phyloP scores from a whole-genome alignment of 2,329 filamentous ascomycete genomes.

The Botrytis porri region DNA sequence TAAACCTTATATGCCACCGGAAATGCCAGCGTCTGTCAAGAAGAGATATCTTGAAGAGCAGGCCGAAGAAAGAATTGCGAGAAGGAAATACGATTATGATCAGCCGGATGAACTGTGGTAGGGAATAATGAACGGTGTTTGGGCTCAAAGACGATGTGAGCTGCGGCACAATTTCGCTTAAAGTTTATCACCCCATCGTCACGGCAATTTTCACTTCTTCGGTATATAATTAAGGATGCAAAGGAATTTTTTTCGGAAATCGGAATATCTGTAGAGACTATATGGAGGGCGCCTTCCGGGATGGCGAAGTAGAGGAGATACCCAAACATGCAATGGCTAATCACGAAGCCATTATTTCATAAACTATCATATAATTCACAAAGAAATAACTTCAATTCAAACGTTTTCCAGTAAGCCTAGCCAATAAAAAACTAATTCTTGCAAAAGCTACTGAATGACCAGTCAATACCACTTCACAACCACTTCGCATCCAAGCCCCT shows the following conservation, averaged over 20 bases:
- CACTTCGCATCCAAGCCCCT: neutral
- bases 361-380: neutral
- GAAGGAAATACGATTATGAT: slow-evolving; percentile 12
- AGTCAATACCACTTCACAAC: neutral
- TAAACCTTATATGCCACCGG: slow-evolving; percentile 8
- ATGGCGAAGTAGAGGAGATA: neutral
- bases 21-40: neutral
- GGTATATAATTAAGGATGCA: neutral
- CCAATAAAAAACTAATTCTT: neutral
- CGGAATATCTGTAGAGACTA: neutral
- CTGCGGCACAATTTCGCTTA: neutral
- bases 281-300: neutral
- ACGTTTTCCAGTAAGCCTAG: neutral
- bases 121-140: neutral
- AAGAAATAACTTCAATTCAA: neutral
- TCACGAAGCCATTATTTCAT: neutral
- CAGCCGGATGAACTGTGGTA: slow-evolving; percentile 16
- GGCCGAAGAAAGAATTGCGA: neutral
- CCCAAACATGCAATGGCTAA: neutral
- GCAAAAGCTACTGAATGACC: neutral
- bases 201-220: neutral
- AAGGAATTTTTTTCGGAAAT: neutral
- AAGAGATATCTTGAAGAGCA: slow-evolving; percentile 4
- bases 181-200: neutral
- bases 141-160: neutral